Conservation (phyloP, 495 filamentous ascomycete genomes). For the Xylaria flabelliformis region DNA sequence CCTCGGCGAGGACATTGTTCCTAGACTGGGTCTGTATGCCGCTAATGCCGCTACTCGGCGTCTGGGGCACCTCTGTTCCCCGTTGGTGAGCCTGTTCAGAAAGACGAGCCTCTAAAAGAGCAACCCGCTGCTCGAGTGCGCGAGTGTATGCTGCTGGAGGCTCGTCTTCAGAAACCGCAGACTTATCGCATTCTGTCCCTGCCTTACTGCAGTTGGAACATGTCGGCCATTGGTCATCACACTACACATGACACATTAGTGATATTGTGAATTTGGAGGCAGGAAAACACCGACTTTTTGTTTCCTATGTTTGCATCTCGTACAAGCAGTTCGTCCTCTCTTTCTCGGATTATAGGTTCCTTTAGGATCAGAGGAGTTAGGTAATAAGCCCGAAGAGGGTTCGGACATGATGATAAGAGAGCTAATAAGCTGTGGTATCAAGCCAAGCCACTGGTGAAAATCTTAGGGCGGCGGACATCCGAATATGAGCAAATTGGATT, state of each 20-base stretch:
- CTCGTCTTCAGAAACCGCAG: slow-evolving; percentile 54
- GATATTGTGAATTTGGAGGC: not conserved
- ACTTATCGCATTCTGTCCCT: slow-evolving; percentile 55
- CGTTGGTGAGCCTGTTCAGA: slow-evolving; percentile 38
- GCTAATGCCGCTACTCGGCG: slow-evolving; percentile 17
- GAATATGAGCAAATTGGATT: not conserved
- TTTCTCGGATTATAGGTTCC: slow-evolving; percentile 48
- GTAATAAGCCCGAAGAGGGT: not conserved
- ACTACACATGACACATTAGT: not conserved
- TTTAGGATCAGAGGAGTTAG: slow-evolving; percentile 11
- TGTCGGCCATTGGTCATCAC: slow-evolving; percentile 40
- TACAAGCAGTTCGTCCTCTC: slow-evolving; percentile 58
- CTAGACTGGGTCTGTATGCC: slow-evolving; percentile 33
- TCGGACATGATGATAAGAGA: slow-evolving; percentile 16
- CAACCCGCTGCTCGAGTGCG: slow-evolving; percentile 55
- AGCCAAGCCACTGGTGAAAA: not conserved
- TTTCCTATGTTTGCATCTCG: slow-evolving; percentile 59
- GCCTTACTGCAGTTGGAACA: slow-evolving; percentile 61
- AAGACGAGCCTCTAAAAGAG: slow-evolving; percentile 51
- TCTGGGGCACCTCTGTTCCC: not conserved
- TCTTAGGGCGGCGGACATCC: slow-evolving; percentile 17
- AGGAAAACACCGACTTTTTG: slow-evolving; percentile 49
- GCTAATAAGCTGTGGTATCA: not conserved
- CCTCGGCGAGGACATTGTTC: slow-evolving; percentile 57
- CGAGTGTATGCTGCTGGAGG: slow-evolving; percentile 47